These are phyloP conservation scores for Podila epicladia DNA, from an alignment of 192 early-diverging fungal genomes.

Conservation along the genomic window DNA sequence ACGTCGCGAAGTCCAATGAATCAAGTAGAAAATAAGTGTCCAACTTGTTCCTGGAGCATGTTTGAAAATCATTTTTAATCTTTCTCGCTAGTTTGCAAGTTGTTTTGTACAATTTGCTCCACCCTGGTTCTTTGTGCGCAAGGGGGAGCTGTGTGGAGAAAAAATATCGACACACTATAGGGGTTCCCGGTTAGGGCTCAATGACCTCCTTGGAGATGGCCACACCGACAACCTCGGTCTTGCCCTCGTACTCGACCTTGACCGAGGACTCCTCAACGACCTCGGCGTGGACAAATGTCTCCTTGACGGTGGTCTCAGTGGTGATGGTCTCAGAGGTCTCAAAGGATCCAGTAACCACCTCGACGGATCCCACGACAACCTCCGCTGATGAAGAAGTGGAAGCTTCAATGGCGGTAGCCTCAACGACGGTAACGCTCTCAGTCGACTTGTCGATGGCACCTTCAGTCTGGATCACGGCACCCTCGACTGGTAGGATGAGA, in stretches of 20 bases:
- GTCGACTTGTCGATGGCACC: not conserved
- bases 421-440: not conserved
- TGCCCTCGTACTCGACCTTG: not conserved
- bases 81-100: too few species aligned
- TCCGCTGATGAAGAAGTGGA: not conserved
- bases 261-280: slow-evolving; percentile 12
- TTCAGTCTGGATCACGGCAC: not conserved
- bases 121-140: too few species aligned
- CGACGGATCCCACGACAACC: not conserved
- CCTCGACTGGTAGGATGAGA: not conserved
- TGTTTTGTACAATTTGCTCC: too few species aligned
- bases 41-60: too few species aligned
- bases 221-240: slow-evolving; percentile 8
- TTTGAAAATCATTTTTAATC: too few species aligned
- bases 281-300: slow-evolving; percentile 16
- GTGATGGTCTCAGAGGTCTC: not conserved
- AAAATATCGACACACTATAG: not conserved
- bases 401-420: not conserved
- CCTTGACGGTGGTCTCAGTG: slow-evolving; percentile 7
- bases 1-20: too few species aligned
- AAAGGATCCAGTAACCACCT: not conserved
- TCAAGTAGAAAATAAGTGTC: too few species aligned
- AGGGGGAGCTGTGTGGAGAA: not conserved
- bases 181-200: not conserved
- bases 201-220: slow-evolving; percentile 2